A percentile compares a stretch with the other conserved stretches of the same genome.
phyloP scores from a whole-genome alignment of 2,329 filamentous ascomycete species.

The Talaromyces sp. region DNA sequence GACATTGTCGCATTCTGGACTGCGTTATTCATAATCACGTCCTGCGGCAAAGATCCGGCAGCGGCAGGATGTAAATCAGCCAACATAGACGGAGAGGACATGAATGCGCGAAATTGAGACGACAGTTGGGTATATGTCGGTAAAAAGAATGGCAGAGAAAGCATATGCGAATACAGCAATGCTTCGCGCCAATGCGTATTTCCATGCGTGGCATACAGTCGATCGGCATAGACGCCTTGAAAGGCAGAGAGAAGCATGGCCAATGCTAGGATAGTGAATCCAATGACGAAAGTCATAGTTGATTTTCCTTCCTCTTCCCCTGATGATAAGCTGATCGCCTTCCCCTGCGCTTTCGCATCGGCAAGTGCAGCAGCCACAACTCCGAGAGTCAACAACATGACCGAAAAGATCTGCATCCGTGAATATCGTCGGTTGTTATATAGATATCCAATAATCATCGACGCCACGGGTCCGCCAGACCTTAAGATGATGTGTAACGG shows the following conservation, averaged over 20 bases:
- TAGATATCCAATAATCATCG: conserved; percentile 82
- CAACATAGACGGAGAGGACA: conserved; percentile 30
- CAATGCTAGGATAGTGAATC: conserved; percentile 75
- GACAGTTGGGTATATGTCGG: conserved; percentile 33
- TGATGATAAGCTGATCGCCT: conserved; percentile 25
- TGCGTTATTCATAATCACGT: background rate
- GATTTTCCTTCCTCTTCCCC: conserved; percentile 25
- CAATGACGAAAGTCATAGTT: conserved; percentile 48
- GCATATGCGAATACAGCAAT: conserved; percentile 77
- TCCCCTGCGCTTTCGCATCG: conserved; percentile 74
- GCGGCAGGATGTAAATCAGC: conserved; percentile 18
- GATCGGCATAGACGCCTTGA: conserved; percentile 93
- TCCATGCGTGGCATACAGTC: conserved; percentile 78
- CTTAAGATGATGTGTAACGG: conserved; percentile 95
- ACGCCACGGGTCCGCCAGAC: conserved; percentile 92
- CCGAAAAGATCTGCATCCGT: conserved; percentile 71
- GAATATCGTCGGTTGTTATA: conserved; percentile 77
- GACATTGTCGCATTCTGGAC: background rate
- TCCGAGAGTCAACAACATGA: conserved; percentile 75
- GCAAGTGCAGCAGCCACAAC: conserved; percentile 86
- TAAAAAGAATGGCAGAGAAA: conserved; percentile 44
- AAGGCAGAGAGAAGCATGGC: conserved; percentile 87
- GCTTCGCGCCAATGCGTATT: conserved; percentile 87
- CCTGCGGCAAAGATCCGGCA: background rate
- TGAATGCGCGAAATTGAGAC: conserved; percentile 32